Conservation (phyloP, 1,139 yeast genomes). For the Debaryomyces psychrophilus region DNA sequence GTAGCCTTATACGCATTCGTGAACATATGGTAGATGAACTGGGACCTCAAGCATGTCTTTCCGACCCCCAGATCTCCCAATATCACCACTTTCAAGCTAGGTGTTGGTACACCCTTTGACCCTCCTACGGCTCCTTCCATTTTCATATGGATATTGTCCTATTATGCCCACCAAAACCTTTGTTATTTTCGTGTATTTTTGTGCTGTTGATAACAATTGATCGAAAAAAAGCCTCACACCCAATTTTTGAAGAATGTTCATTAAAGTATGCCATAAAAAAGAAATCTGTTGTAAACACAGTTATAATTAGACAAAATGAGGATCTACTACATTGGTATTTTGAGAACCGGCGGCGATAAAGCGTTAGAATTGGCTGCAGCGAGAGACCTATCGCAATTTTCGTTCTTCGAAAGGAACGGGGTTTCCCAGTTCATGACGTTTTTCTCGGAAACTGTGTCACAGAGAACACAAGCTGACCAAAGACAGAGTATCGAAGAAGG, state of each 20-base stretch:
- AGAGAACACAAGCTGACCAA: conserved; percentile 85
- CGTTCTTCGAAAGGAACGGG: conserved; percentile 80
- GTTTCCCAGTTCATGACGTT: conserved; percentile 93
- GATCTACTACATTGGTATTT: conserved; percentile 84
- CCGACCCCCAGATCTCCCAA: conserved; percentile 68
- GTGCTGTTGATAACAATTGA: conserved; percentile 13
- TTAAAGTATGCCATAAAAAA: background rate
- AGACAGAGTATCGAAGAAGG: conserved; percentile 96
- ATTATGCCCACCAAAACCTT: background rate
- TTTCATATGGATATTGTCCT: conserved; percentile 2
- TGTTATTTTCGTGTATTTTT: conserved; percentile 6
- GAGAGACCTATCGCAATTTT: conserved; percentile 80
- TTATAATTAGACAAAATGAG: conserved; percentile 55
- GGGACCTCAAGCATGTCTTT: conserved; percentile 61
- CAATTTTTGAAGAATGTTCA: background rate
- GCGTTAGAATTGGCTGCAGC: conserved; percentile 80
- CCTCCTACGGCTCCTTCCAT: background rate
- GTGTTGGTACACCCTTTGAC: conserved; percentile 16
- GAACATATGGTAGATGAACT: conserved; percentile 60
- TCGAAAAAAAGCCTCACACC: conserved; percentile 7
- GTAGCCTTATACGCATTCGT: conserved; percentile 64
- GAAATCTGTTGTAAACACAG: background rate
- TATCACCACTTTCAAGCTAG: conserved; percentile 54
- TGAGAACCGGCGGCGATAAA: conserved; percentile 63
- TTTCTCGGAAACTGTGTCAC: conserved; percentile 87